Evolutionary conservation across 2,329 filamentous ascomycete species (phyloP).

Genomic region (Beauveria pseudobassiana): DNA sequence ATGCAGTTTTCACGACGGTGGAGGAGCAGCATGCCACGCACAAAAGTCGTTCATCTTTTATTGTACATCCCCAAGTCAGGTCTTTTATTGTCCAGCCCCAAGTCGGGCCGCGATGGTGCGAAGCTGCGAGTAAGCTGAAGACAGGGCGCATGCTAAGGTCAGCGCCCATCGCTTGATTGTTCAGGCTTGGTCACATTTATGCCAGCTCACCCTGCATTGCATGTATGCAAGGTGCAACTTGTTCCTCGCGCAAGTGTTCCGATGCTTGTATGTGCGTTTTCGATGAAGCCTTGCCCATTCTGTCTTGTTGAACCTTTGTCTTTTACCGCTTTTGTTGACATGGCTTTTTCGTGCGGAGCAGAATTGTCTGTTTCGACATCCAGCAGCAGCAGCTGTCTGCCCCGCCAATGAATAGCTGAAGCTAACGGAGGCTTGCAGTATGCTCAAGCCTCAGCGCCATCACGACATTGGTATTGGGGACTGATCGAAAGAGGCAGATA

Average conservation of each 20-base stretch:
- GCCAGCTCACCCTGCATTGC: constrained; percentile 1
- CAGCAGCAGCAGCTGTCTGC: too few species aligned
- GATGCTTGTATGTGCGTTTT: neutral
- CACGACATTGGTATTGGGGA: neutral
- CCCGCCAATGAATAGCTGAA: too few species aligned
- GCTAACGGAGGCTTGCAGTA: too few species aligned
- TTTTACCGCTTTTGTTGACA: neutral
- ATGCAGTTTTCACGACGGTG: neutral
- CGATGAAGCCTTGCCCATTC: neutral
- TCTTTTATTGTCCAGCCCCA: neutral
- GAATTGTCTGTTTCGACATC: too few species aligned
- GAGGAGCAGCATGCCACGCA: neutral
- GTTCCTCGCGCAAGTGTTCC: neutral
- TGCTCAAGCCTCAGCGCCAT: neutral
- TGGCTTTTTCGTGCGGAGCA: neutral
- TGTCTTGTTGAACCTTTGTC: too few species aligned
- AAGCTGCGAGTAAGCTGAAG: neutral
- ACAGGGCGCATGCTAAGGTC: neutral
- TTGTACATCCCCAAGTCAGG: neutral
- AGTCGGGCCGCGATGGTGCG: neutral
- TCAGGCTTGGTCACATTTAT: neutral
- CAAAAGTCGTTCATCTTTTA: neutral
- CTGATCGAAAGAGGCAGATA: neutral
- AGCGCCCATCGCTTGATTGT: neutral
- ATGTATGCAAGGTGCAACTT: neutral